Base-by-base conservation (phyloP, 2,329 filamentous ascomycete species). In the Grosmannia penicillata region DNA sequence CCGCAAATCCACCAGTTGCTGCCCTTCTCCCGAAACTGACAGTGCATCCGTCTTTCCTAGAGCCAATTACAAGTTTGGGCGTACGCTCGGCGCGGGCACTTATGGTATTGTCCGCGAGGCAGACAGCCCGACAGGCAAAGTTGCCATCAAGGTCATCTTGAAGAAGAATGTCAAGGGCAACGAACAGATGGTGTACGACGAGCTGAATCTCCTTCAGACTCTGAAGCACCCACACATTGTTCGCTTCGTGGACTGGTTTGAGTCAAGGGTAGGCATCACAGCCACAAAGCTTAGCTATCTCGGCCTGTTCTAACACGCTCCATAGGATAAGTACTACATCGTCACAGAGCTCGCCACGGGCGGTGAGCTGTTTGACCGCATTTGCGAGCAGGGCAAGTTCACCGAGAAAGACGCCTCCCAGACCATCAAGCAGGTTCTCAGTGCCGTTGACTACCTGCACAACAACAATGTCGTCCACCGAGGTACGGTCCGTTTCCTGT, bases 121-220 rank as follows among this genome's bases (percentile, higher is more conserved):
- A 43, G 86, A 95, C 45, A 74, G 83, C 49, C 75, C 80, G 30
- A 70, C 72, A 17, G 84, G 85, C 57, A 74, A 94, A 68, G 87
- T 93, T 44, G 91, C 91, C 29, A 75, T 98, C 61, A 98, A 98
- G 71, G 96, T 98, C 58, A 98, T 98, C 59, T 68, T 96, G 54
- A 98, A 98, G 74, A 95, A 94, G 68, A 96, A 94, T 61, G 89
- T 98, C 56, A 93, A 87, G 59, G 89, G 87, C 47, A 96, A 96
- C 53, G 91, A 98, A 67, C 77, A 81, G 58, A 98, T 98, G 91
- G 91, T 98, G 29, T 91, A 93, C 58, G 91, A 98, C 58, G 91
- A 98, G 65, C 70, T 98, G 51, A 74, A 86, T 49, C 86, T 98
- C 76, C 72, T 98, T 47, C 86, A 95, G 62, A 75, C 75, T 42